phyloP scores from a whole-genome alignment of 345 rosid species.

The Dipteronia sinensis region DNA sequence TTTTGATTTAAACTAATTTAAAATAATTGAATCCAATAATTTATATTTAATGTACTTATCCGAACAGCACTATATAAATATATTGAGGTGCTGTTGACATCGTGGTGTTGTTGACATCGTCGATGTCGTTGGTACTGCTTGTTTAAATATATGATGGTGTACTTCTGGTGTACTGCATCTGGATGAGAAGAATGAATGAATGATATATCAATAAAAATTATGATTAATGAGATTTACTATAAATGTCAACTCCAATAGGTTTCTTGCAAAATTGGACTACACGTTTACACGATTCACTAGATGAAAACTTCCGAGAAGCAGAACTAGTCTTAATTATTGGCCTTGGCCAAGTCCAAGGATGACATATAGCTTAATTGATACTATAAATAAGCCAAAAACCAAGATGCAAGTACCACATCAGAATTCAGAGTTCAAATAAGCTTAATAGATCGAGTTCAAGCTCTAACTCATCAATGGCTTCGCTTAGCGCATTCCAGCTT shows the following conservation, averaged over 20 bases:
- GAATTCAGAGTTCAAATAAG: not conserved
- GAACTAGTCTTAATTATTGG: constrained; percentile 2
- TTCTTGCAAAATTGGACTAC: not conserved
- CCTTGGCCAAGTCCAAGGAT: constrained; percentile 4
- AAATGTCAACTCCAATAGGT: not conserved
- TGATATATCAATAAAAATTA: too few relatives aligned
- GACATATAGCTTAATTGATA: not conserved
- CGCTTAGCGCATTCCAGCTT: constrained; percentile 6
- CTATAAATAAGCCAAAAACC: constrained; percentile 5
- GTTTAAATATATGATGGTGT: too few relatives aligned
- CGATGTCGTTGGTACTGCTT: too few relatives aligned
- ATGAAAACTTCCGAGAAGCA: not conserved
- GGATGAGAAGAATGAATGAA: too few relatives aligned
- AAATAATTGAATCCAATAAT: too few relatives aligned
- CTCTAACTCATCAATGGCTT: constrained; percentile 23
- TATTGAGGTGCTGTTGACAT: too few relatives aligned
- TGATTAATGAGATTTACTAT: not conserved
- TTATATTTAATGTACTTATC: too few relatives aligned
- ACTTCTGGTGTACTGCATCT: too few relatives aligned
- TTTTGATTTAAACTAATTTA: too few relatives aligned
- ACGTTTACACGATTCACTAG: not conserved
- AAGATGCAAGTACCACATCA: not conserved
- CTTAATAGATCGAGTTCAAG: too few relatives aligned
- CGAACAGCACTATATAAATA: too few relatives aligned
- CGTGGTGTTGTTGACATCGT: too few relatives aligned